A percentile compares a stretch with the other conserved stretches of the same genome.
These are phyloP conservation scores for Gnomoniopsis sp. DNA, from an alignment of 2,329 filamentous ascomycete genomes.

Conservation along the genomic window DNA sequence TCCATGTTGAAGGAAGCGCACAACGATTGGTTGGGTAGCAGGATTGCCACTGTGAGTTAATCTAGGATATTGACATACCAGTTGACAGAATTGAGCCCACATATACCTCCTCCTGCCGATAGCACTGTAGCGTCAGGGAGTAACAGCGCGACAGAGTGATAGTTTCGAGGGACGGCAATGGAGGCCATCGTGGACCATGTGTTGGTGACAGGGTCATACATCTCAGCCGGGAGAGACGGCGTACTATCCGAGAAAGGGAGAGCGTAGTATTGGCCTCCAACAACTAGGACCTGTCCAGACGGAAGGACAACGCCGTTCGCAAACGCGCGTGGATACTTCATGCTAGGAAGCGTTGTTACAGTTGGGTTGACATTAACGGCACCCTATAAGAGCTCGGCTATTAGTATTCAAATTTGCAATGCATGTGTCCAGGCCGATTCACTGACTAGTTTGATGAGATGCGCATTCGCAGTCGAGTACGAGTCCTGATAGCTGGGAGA, in stretches of 20 bases:
- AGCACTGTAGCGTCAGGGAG: constrained; percentile 42
- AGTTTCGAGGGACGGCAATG: constrained; percentile 34
- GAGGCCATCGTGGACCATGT: constrained; percentile 30
- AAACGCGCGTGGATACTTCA: constrained; percentile 36
- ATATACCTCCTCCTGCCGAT: constrained; percentile 47
- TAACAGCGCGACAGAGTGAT: constrained; percentile 41
- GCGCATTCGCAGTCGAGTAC: constrained; percentile 38
- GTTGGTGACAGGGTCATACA: constrained; percentile 35
- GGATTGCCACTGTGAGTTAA: too few species aligned
- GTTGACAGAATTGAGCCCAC: constrained; percentile 34
- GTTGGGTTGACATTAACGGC: neutral
- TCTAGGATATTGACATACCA: neutral
- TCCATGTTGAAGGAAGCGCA: neutral
- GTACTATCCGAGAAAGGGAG: constrained; percentile 36
- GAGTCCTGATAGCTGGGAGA: constrained; percentile 40
- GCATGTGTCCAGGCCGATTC: neutral
- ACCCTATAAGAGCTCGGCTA: constrained; percentile 21
- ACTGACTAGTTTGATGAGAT: constrained; percentile 15
- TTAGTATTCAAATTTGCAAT: neutral
- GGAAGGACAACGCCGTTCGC: constrained; percentile 39
- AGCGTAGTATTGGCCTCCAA: constrained; percentile 35
- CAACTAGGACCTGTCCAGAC: constrained; percentile 38
- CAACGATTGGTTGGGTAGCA: neutral
- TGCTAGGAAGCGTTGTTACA: constrained; percentile 27
- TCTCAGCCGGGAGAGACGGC: constrained; percentile 33